Conservation (phyloP, 2,329 filamentous ascomycete species). For the Rutstroemia sp. region DNA sequence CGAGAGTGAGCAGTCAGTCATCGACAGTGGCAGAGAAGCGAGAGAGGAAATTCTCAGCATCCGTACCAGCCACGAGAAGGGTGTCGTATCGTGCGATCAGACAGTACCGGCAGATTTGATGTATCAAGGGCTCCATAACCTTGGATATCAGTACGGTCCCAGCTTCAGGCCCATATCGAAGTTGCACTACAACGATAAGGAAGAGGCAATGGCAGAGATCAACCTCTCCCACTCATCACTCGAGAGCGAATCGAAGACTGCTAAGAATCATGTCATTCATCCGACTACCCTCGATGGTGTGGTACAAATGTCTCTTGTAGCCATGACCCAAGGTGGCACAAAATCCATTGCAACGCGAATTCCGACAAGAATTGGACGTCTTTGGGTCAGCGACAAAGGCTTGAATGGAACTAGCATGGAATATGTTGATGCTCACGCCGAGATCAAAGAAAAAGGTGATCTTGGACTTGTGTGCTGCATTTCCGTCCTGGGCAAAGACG, state of each 20-base stretch:
- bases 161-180: neutral
- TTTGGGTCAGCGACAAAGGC: neutral
- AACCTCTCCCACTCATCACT: neutral
- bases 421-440: neutral
- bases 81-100: neutral
- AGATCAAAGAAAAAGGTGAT: neutral
- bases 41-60: neutral
- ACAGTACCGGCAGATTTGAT: neutral
- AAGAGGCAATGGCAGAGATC: conserved; percentile 22
- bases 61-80: neutral
- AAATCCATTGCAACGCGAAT: neutral
- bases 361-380: neutral
- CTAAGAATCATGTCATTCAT: conserved; percentile 41
- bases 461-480: neutral
- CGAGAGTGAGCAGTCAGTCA: neutral
- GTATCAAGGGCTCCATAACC: neutral
- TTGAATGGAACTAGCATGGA: neutral
- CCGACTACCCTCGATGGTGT: conserved; percentile 49
- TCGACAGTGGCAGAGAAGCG: neutral
- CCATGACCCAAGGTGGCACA: neutral
- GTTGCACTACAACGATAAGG: conserved; percentile 9
- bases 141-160: conserved; percentile 8
- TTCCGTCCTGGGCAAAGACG: neutral
- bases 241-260: neutral
- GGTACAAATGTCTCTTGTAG: conserved; percentile 4